Base-by-base conservation (phyloP, 495 filamentous ascomycete genomes). In the Umbilicaria muhlenbergii region DNA sequence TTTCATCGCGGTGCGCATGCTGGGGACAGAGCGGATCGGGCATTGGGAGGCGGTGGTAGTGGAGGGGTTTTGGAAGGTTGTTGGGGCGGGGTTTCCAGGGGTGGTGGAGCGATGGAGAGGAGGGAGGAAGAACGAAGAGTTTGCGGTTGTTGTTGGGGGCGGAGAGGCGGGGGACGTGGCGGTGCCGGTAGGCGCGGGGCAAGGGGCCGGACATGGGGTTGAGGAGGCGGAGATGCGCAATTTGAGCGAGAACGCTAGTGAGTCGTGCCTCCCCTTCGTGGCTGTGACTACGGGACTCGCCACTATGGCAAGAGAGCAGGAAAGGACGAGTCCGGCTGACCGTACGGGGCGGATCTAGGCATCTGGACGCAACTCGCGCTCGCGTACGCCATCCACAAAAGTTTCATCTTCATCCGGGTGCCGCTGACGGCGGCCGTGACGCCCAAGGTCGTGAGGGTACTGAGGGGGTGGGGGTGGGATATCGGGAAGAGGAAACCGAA, bases 301-400 rank as follows among this genome's bases (percentile, higher is more conserved):
- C n/a, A n/a, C n/a, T 24, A 5, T 38, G 11, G 15, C 19, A 16
- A 18, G 5, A 49, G 14, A 28, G 14, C 10, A 39, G 16, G 11
- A 19, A 14, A 2, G 0, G 16, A 34, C 14, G 15, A 7, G 5
- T 3, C 4, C 34, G 15, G 11, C 33, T 40, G 15, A 31, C 28
- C 32, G 11, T 21, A 13, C n/a, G 19, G 21, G 28, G 11, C 39
- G 32, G 38, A 3, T 16, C 19, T 45, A 83, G 80, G 76, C 50
- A 65, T 86, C 36, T 82, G 78, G 78, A 99, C 91, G 3, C 87
- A 95, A 52, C 66, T 96, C 19, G 91, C 82, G 12, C 73, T 99
- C 12, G 92, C 91, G 5, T 99, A 99, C 52, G 91, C 89, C 0
- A 81, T 99, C 41, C 91, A 99, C 68, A 99, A 99, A 63, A 91